Base-by-base conservation (phyloP, 306 rosid genomes). In the Cucurbita moschata region DNA sequence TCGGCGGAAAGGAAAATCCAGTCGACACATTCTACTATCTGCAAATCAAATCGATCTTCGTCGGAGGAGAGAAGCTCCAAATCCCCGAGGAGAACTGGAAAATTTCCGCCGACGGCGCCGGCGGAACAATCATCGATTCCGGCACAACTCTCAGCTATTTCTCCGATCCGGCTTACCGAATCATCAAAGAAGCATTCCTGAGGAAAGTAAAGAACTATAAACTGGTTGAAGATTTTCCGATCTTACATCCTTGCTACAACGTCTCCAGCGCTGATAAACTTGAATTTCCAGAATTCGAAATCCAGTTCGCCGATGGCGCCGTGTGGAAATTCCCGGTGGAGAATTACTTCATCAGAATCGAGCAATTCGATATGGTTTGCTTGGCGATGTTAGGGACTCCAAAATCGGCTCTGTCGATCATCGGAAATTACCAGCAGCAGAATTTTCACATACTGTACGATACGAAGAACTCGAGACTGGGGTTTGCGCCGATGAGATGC, bases 381-480 rank as follows among this genome's bases (percentile, higher is more conserved):
- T 82, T 94, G 85, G 99, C 97, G 15, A 81, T 94, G 55, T 46
- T 91, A 77, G 97, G 94, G 6, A 89, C 96, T 80, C 87, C 91
- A 12, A 73, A 72, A 21, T 85, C 88, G 50, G 87, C 86, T 14
- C 88, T 94, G 70, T 90, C 97, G 7, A 94, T 94, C 16, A 91
- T 94, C 73, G 97, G 99, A 13, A 94, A 94, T 78, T 94, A 94
- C 73, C 99, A 94, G 88, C 99, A 94, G 81, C 99, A 94, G 84
- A 94, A 94, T 83, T 94, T 94, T 51, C 97, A 91, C 43, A 82
- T 94, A 72, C 74, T 89, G 6, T 94, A 91, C 79, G 99, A 94
- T 51, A 84, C 86, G 76, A 85, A 91, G 82, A 94, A 88, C 56
- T 91, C 97, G 7, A 89, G 96, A 82, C 82, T 94, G 19, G 99